Percentiles rank a stretch among this genome's conserved stretches.
Evolutionary conservation across 1,284 basidiomycete species (phyloP).

Genomic region (Rhodofomes roseus): DNA sequence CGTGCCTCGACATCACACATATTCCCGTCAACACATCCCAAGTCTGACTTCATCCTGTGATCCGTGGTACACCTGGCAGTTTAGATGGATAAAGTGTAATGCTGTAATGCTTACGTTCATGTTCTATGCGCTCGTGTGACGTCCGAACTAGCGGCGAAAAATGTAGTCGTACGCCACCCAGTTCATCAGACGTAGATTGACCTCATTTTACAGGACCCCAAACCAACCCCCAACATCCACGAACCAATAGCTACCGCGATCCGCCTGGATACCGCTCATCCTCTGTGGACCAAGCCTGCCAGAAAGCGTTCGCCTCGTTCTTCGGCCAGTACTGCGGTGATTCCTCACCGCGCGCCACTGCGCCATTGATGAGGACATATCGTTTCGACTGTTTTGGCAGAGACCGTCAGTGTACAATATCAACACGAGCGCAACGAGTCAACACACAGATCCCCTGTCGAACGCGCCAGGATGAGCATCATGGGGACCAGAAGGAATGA

Average conservation of each 20-base stretch:
- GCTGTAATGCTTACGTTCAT: background rate
- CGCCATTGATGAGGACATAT: constrained; percentile 59
- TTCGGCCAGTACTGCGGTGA: constrained; percentile 59
- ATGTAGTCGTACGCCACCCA: background rate
- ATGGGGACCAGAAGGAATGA: background rate
- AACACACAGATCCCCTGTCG: constrained; percentile 10
- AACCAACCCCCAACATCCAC: too few relatives aligned
- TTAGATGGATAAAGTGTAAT: constrained; percentile 3
- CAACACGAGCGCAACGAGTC: background rate
- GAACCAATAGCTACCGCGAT: background rate
- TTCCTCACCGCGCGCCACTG: constrained; percentile 45
- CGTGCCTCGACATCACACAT: constrained; percentile 3
- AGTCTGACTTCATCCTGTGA: constrained; percentile 3
- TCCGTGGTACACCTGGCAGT: constrained; percentile 1
- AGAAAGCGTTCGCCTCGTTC: constrained; percentile 50
- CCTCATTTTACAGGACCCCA: background rate
- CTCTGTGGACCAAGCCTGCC: constrained; percentile 51
- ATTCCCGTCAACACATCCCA: background rate
- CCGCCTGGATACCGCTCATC: constrained; percentile 31
- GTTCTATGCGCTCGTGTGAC: background rate
- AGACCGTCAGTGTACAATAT: background rate
- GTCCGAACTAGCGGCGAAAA: background rate
- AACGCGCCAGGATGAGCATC: constrained; percentile 6
- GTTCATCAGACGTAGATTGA: background rate
- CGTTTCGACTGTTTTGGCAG: constrained; percentile 43